A percentile compares a stretch with the other conserved stretches of the same genome.
phyloP scores from a whole-genome alignment of 176 grass and related monocot genomes.

The Zea luxurians region DNA sequence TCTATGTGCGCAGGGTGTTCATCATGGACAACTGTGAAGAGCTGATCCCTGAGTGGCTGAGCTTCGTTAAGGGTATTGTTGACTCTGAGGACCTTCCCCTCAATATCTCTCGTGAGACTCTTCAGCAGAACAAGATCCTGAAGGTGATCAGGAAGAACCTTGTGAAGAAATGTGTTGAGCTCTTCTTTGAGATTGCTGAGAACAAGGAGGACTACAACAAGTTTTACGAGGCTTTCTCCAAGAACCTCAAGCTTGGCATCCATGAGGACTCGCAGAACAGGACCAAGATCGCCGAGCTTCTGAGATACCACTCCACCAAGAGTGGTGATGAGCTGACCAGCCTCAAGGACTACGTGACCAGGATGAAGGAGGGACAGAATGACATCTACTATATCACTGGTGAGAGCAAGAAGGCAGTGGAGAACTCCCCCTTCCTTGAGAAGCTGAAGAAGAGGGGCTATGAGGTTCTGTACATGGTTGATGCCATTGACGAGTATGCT shows the following conservation, averaged over 20 bases:
- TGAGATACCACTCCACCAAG: conserved; percentile 85
- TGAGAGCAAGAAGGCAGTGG: conserved; percentile 93
- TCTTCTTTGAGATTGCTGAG: conserved; percentile 93
- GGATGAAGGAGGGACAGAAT: conserved; percentile 89
- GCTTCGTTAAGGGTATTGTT: conserved; percentile 84
- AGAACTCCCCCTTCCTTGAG: conserved; percentile 90
- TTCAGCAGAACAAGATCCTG: conserved; percentile 88
- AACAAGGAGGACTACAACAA: conserved; percentile 96
- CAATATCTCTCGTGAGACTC: conserved; percentile 76
- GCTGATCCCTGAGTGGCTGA: conserved; percentile 70
- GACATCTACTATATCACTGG: conserved; percentile 92
- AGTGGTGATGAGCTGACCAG: conserved; percentile 85
- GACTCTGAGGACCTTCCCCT: conserved; percentile 90
- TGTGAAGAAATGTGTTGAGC: conserved; percentile 87
- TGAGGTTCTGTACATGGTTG: conserved; percentile 82
- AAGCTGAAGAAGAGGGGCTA: conserved; percentile 85
- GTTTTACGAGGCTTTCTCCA: conserved; percentile 88
- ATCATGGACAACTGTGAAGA: conserved; percentile 95
- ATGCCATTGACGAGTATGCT: conserved; percentile 87
- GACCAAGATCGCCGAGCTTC: conserved; percentile 62
- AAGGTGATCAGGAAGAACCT: conserved; percentile 85
- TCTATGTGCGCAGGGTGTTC: conserved; percentile 79
- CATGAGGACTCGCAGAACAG: conserved; percentile 78
- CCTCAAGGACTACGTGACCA: conserved; percentile 80
- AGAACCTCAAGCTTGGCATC: conserved; percentile 84